Evolutionary conservation across 768 basidiomycete genomes (phyloP).

Genomic region (Dendrothele bispora): DNA sequence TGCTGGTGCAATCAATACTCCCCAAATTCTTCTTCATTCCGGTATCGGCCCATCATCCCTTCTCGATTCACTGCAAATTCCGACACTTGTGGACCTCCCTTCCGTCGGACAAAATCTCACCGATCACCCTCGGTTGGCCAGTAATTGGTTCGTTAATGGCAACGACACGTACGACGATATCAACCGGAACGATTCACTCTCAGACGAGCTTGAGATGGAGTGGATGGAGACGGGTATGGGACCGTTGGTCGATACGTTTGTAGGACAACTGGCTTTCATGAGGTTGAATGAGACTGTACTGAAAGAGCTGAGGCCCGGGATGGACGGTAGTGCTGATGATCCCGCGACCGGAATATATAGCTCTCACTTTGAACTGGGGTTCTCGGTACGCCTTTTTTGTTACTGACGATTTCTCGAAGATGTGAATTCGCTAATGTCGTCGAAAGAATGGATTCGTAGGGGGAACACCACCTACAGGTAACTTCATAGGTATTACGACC

Average conservation of each 20-base stretch:
- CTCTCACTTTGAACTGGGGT: constrained; percentile 6
- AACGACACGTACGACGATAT: constrained; percentile 7
- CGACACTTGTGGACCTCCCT: constrained; percentile 11
- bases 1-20: constrained; percentile 24
- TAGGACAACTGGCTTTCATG: constrained; percentile 4
- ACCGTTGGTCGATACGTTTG: constrained; percentile 6
- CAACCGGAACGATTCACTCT: constrained; percentile 1
- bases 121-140: constrained; percentile 11
- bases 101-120: constrained; percentile 12
- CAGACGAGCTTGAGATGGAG: not conserved
- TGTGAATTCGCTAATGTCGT: not conserved
- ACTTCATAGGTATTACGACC: constrained; percentile 8
- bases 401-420: not conserved
- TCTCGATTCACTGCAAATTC: constrained; percentile 4
- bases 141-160: constrained; percentile 5
- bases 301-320: not conserved
- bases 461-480: not conserved
- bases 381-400: constrained; percentile 4
- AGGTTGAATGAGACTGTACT: not conserved
- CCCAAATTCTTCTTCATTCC: constrained; percentile 15
- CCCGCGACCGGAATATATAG: constrained; percentile 1
- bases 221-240: constrained; percentile 5
- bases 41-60: constrained; percentile 15
- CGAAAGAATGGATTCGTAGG: constrained; percentile 3
- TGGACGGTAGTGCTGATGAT: no score